A percentile compares a stretch with the other conserved stretches of the same genome.
phyloP scores from a whole-genome alignment of 495 filamentous ascomycete species.

The Daldinia loculata region DNA sequence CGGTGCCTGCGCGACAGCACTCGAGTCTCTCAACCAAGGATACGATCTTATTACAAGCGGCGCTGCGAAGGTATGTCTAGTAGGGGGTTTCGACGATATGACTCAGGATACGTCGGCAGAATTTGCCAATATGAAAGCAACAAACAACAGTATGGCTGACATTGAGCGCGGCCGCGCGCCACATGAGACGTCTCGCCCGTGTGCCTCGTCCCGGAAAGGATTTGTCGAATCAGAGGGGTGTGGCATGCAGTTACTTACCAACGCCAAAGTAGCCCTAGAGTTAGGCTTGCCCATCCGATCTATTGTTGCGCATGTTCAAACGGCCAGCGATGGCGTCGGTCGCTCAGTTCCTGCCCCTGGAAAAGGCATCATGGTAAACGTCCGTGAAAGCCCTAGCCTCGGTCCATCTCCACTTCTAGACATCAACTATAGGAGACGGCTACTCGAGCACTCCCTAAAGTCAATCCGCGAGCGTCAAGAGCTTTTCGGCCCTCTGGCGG shows the following conservation, averaged over 20 bases:
- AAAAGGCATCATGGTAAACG: constrained; percentile 93
- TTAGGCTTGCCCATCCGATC: constrained; percentile 98
- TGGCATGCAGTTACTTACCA: constrained; percentile 98
- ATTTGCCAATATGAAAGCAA: constrained; percentile 99
- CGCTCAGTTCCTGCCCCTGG: constrained; percentile 97
- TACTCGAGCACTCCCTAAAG: constrained; percentile 85
- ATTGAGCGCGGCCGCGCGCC: constrained; percentile 93
- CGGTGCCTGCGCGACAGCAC: constrained; percentile 93
- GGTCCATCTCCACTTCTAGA: constrained; percentile 92
- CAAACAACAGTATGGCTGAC: constrained; percentile 93
- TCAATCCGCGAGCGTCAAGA: constrained; percentile 95
- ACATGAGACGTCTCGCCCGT: constrained; percentile 94
- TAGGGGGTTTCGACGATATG: constrained; percentile 98
- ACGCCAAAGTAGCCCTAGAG: constrained; percentile 88
- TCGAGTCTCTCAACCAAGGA: constrained; percentile 96
- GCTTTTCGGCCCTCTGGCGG: constrained; percentile 80
- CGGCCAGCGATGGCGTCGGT: constrained; percentile 96
- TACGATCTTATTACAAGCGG: constrained; percentile 97
- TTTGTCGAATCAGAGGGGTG: constrained; percentile 99
- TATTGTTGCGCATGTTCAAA: constrained; percentile 90
- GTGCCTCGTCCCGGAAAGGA: constrained; percentile 91
- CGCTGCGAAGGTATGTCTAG: constrained; percentile 95
- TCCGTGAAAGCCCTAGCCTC: constrained; percentile 83
- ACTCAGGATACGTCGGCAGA: constrained; percentile 98
- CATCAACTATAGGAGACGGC: constrained; percentile 91